Percentiles rank a stretch among this genome's conserved stretches.
Evolutionary conservation across 768 basidiomycete genomes (phyloP).

Genomic region (Lentinula detonsa): DNA sequence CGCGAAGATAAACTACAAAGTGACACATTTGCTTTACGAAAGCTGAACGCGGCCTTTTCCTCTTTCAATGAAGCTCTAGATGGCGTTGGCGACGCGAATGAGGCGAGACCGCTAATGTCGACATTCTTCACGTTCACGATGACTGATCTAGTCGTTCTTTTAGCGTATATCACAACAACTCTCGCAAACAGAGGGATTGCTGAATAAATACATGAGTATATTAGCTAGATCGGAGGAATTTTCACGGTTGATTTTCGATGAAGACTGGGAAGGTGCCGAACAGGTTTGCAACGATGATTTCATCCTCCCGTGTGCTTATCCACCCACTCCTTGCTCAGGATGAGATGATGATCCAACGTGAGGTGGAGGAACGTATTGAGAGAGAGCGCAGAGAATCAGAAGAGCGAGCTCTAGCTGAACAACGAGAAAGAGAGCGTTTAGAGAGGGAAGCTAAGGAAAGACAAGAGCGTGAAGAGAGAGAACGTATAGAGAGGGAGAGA

Average conservation of each 20-base stretch:
- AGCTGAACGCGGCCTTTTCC: constrained; percentile 66
- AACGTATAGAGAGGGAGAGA: constrained; percentile 39
- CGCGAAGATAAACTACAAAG: constrained; percentile 64
- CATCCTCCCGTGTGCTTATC: background rate
- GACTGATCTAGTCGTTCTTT: background rate
- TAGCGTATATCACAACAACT: constrained; percentile 65
- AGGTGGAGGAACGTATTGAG: constrained; percentile 37
- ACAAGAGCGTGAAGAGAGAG: constrained; percentile 33
- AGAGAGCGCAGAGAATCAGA: constrained; percentile 37
- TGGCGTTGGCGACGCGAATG: constrained; percentile 60
- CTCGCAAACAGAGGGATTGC: constrained; percentile 62
- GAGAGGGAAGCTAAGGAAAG: constrained; percentile 46
- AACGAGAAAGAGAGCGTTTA: constrained; percentile 38
- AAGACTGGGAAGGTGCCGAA: constrained; percentile 70
- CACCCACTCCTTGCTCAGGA: constrained; percentile 38
- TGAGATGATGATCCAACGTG: constrained; percentile 45
- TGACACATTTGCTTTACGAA: constrained; percentile 67
- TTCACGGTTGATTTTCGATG: constrained; percentile 67
- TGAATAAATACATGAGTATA: constrained; percentile 70
- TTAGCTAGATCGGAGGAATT: constrained; percentile 66
- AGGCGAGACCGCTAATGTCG: constrained; percentile 37
- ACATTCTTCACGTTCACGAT: background rate
- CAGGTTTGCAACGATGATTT: constrained; percentile 38
- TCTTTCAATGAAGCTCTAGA: constrained; percentile 62
- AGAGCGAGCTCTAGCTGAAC: constrained; percentile 31